phyloP scores from a whole-genome alignment of 306 rosid genomes.

The Delonix regia region DNA sequence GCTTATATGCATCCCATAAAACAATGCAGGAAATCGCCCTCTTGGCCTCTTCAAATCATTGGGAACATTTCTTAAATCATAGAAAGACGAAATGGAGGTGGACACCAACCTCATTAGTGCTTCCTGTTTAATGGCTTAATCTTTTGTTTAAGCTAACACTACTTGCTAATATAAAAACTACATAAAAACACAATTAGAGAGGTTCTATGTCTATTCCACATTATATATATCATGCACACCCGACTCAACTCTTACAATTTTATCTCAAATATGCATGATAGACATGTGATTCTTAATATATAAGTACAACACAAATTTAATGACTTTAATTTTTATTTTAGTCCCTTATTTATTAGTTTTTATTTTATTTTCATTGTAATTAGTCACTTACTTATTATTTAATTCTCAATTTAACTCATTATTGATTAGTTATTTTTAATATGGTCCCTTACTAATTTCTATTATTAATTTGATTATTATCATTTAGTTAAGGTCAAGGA shows the following conservation, averaged over 20 bases:
- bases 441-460: too few relatives aligned
- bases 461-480: too few relatives aligned
- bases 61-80: constrained; percentile 31
- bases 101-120: constrained; percentile 35
- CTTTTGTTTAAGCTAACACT: constrained; percentile 27
- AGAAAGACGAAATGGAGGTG: neutral
- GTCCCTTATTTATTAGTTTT: too few relatives aligned
- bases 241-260: neutral
- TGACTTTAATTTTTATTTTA: too few relatives aligned
- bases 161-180: constrained; percentile 11
- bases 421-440: too few relatives aligned
- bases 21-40: neutral
- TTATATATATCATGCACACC: neutral
- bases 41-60: neutral
- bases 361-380: too few relatives aligned
- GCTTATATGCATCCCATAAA: neutral
- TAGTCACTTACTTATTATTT: too few relatives aligned
- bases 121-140: constrained; percentile 22
- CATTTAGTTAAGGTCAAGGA: too few relatives aligned
- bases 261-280: neutral
- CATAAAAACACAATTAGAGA: neutral
- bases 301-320: too few relatives aligned
- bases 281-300: too few relatives aligned
- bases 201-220: too few relatives aligned
- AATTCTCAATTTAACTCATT: too few relatives aligned